phyloP scores from a whole-genome alignment of 352 stramenopile genomes.

The Aphanomyces euteiches region DNA sequence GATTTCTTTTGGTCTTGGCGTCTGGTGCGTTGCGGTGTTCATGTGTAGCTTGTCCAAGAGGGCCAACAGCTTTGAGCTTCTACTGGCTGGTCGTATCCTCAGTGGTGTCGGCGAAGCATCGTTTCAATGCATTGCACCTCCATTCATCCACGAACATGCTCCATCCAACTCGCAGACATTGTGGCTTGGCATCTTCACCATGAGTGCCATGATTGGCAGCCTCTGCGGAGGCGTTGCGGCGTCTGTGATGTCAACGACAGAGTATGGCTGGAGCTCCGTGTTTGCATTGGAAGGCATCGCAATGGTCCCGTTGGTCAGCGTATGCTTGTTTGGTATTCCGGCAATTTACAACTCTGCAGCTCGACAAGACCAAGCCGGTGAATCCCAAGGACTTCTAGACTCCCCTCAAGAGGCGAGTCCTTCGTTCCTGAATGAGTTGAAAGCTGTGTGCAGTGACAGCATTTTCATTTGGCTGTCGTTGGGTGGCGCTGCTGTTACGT shows the following conservation, averaged over 20 bases:
- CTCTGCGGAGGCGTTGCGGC: neutral
- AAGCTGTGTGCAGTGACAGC: neutral
- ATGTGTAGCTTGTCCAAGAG: constrained; percentile 40
- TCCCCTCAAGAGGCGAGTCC: neutral
- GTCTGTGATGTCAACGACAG: neutral
- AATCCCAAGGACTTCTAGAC: constrained; percentile 1
- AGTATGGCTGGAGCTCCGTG: neutral
- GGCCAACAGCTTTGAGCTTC: constrained; percentile 44
- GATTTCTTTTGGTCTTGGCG: constrained; percentile 42
- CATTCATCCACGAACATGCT: constrained; percentile 64
- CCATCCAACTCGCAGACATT: constrained; percentile 36
- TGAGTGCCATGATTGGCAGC: neutral
- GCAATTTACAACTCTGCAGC: neutral
- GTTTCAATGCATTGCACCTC: constrained; percentile 54
- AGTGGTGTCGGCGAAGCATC: constrained; percentile 56
- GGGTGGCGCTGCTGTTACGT: neutral
- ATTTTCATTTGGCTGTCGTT: neutral
- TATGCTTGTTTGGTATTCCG: constrained; percentile 4
- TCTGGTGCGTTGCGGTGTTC: constrained; percentile 55
- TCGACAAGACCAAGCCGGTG: neutral
- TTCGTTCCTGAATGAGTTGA: neutral
- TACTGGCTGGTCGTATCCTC: constrained; percentile 52
- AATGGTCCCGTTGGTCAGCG: neutral
- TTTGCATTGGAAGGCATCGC: neutral
- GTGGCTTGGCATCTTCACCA: constrained; percentile 48